Evolutionary conservation across 345 rosid genomes (phyloP), one percentile per base, ranked within the genome.

Genomic region (Raphanus sativus): DNA sequence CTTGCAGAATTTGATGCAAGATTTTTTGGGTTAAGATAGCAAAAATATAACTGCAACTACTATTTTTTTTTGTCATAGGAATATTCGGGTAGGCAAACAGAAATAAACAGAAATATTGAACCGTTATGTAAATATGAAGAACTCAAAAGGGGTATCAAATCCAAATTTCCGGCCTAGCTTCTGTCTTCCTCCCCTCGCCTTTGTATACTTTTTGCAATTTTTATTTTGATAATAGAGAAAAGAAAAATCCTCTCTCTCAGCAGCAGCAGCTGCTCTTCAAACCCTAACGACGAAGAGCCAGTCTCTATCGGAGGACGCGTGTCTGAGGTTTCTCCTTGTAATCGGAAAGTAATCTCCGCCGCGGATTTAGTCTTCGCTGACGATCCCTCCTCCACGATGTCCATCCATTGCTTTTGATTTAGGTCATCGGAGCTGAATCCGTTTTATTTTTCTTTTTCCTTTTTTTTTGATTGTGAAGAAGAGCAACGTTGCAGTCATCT

Each of bases 241-340:
- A 45, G 13, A 63, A 67, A 73, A 34, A 34, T 65, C 65, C 65
- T 34, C 13, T 48, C 52, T 63, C 45, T 9, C 12, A 38, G 45
- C 56, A 5, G 62, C 71, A 62, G 66, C 56, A 5, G 62, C 71
- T 54, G 66, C 67, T 75, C 71, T 38, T 64, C 75, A 75, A 80
- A 80, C 82, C 79, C 82, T 80, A 80, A 74, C 79, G 75, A 58
- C 75, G 75, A 74, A 74, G 58, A 42, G 45, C 17, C 61, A 74
- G 79, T 80, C 67, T 56, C 48, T 25, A 75, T 24, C 79, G 75
- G 56, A 78, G 76, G 76, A 74, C 79, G 68, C 70, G 63, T 65
- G 21, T 75, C 67, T 25, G 71, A 5, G 30, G 29, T 34, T 52
- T 16, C 58, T 52, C 55, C 1, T 50, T n/a, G 8, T 1, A n/a